Evolutionary conservation across 352 stramenopile species (phyloP), one percentile per base, ranked within the genome.

Genomic region (Saprolegnia diclina): DNA sequence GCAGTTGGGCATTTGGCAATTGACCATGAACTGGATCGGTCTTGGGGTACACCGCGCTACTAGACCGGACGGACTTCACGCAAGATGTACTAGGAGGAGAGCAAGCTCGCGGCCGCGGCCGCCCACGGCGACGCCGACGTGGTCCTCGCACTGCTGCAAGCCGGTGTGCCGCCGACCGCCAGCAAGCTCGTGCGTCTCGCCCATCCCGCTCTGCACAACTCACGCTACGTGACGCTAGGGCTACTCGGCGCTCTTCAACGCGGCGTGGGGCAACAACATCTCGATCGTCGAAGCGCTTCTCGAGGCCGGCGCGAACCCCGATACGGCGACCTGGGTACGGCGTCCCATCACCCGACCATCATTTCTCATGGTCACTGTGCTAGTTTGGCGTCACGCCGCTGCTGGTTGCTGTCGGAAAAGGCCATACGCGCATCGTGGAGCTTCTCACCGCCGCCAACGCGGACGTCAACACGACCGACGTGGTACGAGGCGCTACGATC

Each of bases 371-470:
- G 5, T 35, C n/a, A 54, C 2, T 54, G n/a, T 5, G 46, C n/a
- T 59, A 59, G 52, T 59, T 59, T 59, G 52, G 52, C 16, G 19
- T 59, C 35, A 59, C 52, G 19, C 52, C 52, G 16, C 19, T 59
- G 3, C 24, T 59, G 13, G 35, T 59, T 2, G 52, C 52, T 26
- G 16, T 35, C 35, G 35, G 24, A 3, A 59, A 59, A 24, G 52
- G 52, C n/a, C 52, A 59, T 24, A 40, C 24, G 35, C 24, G 35
- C 24, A 11, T 59, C 11, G 52, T 59, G 3, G 35, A 59, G 35
- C 24, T 59, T 59, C 35, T 59, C 24, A 4, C 19, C 1, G 35
- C 24, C 7, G 52, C 52, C 16, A 59, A 59, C 35, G 52, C 52
- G 13, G 16, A 42, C 19, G 52, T 59, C n/a, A 24, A 59, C 35